These are phyloP conservation scores for Didymella glomerata DNA, from an alignment of 2,329 filamentous ascomycete species.

Conservation along the genomic window DNA sequence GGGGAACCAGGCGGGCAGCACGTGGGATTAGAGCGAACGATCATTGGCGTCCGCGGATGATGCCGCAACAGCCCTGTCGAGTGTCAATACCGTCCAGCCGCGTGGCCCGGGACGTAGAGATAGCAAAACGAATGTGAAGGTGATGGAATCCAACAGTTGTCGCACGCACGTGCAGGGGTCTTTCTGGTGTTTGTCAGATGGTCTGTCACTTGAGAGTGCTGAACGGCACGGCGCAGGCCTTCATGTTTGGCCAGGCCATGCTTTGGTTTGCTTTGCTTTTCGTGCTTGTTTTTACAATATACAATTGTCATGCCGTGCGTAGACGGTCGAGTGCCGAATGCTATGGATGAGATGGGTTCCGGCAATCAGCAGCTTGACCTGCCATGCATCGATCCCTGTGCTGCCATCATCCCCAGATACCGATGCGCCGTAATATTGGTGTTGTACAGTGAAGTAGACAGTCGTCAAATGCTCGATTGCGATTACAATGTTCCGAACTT, in stretches of 20 bases:
- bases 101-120: constrained; percentile 7
- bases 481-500: constrained; percentile 20
- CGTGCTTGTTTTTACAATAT: constrained; percentile 28
- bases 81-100: constrained; percentile 23
- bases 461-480: constrained; percentile 26
- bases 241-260: not conserved
- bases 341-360: constrained; percentile 15
- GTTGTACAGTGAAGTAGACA: constrained; percentile 42
- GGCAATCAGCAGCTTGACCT: constrained; percentile 6
- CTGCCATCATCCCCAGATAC: constrained; percentile 27
- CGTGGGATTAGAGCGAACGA: constrained; percentile 33
- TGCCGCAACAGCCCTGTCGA: constrained; percentile 20
- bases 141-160: constrained; percentile 22
- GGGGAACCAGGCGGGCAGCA: constrained; percentile 28
- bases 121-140: constrained; percentile 8
- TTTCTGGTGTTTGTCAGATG: not conserved
- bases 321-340: constrained; percentile 26
- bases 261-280: not conserved
- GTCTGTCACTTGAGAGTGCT: not conserved
- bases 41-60: constrained; percentile 33
- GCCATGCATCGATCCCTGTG: constrained; percentile 17
- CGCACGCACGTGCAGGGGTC: constrained; percentile 27
- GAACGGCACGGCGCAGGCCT: not conserved
- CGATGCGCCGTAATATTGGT: constrained; percentile 42
- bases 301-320: constrained; percentile 26